Base-by-base conservation (phyloP, 371 early-diverging fungal genomes). In the Syncephalastrum contaminatum region DNA sequence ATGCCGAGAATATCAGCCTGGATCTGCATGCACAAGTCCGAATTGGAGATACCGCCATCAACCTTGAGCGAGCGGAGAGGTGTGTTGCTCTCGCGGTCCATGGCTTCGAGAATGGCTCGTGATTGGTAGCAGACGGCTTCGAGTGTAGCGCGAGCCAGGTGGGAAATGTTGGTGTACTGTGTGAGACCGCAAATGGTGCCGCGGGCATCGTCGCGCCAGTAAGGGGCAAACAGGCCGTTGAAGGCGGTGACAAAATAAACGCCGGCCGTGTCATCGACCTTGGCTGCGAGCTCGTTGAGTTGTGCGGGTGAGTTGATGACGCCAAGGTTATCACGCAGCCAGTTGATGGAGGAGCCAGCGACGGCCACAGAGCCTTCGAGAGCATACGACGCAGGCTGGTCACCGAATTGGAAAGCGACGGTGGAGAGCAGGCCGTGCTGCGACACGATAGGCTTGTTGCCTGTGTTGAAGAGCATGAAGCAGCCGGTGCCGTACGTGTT, bases 401-500 rank as follows among this genome's bases (percentile, higher is more conserved):
- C 75, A 7, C 95, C 95, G 30, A 97, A 83, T 66, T 94, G 80
- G 69, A 90, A 97, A 1, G 82, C 96, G 41, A 96, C 93, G 2
- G 97, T 96, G 2, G 96, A 93, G 41, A 97, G 69, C 30, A 97
- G 77, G 2, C 97, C 96, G 59, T 90, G 72, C 54, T 77, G 76
- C 19, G 96, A 94, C 47, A 88, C 65, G 50, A 93, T 88, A 20
- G 88, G 86, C 42, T 77, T 66, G 12, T 66, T 43, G 36, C 97
- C 97, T n/a, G 94, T 94, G 78, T 97, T 95, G 80, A 89, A 91
- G 48, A 97, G 78, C 92, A 96, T 88, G 73, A 96, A 96, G 70
- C 95, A 94, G 14, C 97, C 97, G 15, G 96, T 96, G 43, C 97
- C 97, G 66, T 95, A 78, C 2, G 97, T 97, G 80, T 93, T 95